Evolutionary conservation across 2,329 filamentous ascomycete species (phyloP), one percentile per base, ranked within the genome.

Genomic region (Monilinia aucupariae): DNA sequence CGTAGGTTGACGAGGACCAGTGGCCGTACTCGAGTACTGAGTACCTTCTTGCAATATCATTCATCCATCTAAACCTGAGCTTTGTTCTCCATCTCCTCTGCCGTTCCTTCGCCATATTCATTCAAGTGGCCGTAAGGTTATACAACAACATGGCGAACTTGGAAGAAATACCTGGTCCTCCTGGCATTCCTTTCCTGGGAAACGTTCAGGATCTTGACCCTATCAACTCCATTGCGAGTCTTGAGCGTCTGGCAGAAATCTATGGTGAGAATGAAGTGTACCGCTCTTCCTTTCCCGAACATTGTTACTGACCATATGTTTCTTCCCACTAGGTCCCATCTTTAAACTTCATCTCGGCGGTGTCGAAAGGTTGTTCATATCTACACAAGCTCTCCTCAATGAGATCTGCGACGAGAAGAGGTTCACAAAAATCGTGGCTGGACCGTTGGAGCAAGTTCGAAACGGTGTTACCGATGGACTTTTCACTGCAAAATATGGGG

Each of bases 381-480:
- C 77, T 50, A 82, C 76, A 39, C 78, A 81, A 22, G 80, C 79
- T 45, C 76, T 90, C 0, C 76, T 88, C 39, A 80, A 87, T 62
- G 87, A 90, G 69, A 70, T 82, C 9, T 89, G 84, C 67, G 80
- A 90, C 65, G 63, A 90, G 73, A 83, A 80, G 64, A 78, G 85
- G n/a, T 89, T 90, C 71, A 70, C 77, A 30, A 91, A 90, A 72
- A 74, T 77, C 0, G 74, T 88, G 2, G 74, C 76, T 5, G 78
- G 75, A 1, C 76, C 77, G 3, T 75, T 90, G 2, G 68, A 74
- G 3, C 72, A 88, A 70, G 78, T 90, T 41, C 77, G 87, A 66
- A 80, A 84, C 64, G 84, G 82, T 30, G 77, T 85, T 0, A 78
- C 83, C 62, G 85, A 88, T 76, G 87, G 87, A 22, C 79, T 90